phyloP scores from a whole-genome alignment of 2,329 filamentous ascomycete genomes.

The Fusarium brachygibbosum region DNA sequence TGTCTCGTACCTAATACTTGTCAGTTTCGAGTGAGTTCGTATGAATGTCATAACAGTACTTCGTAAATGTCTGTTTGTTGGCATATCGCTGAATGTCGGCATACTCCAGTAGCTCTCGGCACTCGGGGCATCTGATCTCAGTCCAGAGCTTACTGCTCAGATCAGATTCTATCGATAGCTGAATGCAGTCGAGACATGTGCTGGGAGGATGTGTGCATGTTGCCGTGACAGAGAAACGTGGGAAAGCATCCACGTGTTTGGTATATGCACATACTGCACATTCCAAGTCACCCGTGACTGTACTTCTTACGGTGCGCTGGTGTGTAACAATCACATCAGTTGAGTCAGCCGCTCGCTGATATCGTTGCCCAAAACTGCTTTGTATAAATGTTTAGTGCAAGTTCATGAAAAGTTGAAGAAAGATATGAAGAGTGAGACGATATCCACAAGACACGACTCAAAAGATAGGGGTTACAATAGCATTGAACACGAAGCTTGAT shows the following conservation, averaged over 20 bases:
- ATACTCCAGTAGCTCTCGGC: constrained; percentile 58
- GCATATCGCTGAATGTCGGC: constrained; percentile 62
- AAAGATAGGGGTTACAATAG: not conserved
- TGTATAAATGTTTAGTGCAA: constrained; percentile 19
- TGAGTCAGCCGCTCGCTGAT: constrained; percentile 49
- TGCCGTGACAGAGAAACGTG: constrained; percentile 51
- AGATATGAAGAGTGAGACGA: not conserved
- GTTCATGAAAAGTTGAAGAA: not conserved
- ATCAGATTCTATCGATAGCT: constrained; percentile 53
- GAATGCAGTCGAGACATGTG: constrained; percentile 55
- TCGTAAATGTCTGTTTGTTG: constrained; percentile 58
- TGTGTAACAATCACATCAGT: constrained; percentile 51
- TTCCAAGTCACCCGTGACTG: constrained; percentile 47
- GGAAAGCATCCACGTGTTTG: constrained; percentile 51
- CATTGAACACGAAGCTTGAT: constrained; percentile 5
- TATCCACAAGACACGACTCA: not conserved
- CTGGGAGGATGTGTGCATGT: constrained; percentile 53
- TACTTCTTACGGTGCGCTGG: constrained; percentile 46
- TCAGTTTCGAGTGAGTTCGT: constrained; percentile 7
- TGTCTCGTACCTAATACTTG: constrained; percentile 56
- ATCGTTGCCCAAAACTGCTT: constrained; percentile 53
- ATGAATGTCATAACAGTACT: constrained; percentile 48
- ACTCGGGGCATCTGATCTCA: constrained; percentile 67
- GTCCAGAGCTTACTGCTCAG: constrained; percentile 57
- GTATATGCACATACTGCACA: constrained; percentile 56